These are phyloP conservation scores for Salicornia ramosissima DNA, from an alignment of 148 eudicot species.

Conservation along the genomic window DNA sequence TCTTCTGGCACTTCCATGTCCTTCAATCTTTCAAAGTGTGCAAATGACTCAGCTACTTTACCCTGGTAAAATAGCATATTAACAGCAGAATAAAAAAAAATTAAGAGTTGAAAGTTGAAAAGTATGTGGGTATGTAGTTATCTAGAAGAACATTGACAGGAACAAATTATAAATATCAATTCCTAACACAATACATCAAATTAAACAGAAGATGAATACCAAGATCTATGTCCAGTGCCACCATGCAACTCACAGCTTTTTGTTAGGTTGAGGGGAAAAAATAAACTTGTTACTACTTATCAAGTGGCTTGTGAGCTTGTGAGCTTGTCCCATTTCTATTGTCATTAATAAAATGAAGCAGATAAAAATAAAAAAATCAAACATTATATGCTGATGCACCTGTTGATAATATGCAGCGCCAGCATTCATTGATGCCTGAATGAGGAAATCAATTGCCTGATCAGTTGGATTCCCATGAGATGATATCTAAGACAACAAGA, in stretches of 20 bases:
- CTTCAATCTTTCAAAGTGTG: conserved; percentile 69
- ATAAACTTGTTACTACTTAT: no score
- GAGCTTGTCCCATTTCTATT: no score
- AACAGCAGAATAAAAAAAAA: not conserved
- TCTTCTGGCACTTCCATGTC: conserved; percentile 68
- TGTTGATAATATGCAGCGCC: conserved; percentile 52
- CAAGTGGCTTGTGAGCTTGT: no score
- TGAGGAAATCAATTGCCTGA: conserved; percentile 56
- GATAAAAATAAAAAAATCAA: not conserved
- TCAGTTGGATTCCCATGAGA: conserved; percentile 40
- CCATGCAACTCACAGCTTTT: not conserved
- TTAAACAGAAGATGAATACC: not conserved
- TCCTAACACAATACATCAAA: not conserved
- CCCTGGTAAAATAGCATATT: conserved; percentile 35
- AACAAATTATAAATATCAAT: not conserved
- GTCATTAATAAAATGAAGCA: no score
- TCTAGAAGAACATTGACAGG: not conserved
- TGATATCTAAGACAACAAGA: conserved; percentile 33
- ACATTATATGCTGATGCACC: conserved; percentile 32
- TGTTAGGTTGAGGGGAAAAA: not conserved
- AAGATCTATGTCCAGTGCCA: not conserved
- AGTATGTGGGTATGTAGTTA: not conserved
- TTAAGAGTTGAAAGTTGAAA: not conserved
- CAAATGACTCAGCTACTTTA: conserved; percentile 49
- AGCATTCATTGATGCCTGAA: conserved; percentile 63